These are phyloP conservation scores for Cladorrhinum sp. DNA, from an alignment of 2,329 filamentous ascomycete genomes.

Conservation along the genomic window DNA sequence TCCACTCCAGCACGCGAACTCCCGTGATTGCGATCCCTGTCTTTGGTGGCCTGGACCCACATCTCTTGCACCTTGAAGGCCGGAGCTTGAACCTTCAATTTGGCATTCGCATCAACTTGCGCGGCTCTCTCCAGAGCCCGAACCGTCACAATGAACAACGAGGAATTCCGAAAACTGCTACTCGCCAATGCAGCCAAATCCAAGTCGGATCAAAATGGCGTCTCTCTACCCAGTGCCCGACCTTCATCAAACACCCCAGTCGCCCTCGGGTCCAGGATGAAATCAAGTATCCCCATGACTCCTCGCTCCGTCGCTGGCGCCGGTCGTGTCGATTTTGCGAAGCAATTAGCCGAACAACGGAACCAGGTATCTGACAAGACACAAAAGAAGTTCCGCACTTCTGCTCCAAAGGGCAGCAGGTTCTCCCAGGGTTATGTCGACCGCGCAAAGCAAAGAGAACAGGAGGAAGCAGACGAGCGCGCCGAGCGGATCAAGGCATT, in stretches of 20 bases:
- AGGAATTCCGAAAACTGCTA: constrained; percentile 83
- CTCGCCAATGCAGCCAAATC: constrained; percentile 46
- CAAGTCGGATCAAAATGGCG: constrained; percentile 42
- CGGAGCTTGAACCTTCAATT: neutral
- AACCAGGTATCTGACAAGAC: constrained; percentile 50
- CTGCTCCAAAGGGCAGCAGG: constrained; percentile 78
- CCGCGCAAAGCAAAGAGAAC: constrained; percentile 64
- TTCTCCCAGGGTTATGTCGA: constrained; percentile 81
- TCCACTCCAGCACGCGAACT: constrained; percentile 6
- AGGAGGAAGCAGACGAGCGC: constrained; percentile 51
- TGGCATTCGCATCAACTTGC: neutral
- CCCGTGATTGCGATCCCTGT: constrained; percentile 13
- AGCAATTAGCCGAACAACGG: constrained; percentile 71
- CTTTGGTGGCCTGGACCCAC: neutral
- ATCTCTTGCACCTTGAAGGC: neutral
- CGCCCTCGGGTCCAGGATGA: constrained; percentile 72
- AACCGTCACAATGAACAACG: constrained; percentile 74
- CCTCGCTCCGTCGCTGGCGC: constrained; percentile 62
- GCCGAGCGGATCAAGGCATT: constrained; percentile 70
- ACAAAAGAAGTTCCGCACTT: constrained; percentile 72
- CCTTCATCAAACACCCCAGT: constrained; percentile 35
- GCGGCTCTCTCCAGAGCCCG: neutral
- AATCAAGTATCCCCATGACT: constrained; percentile 88
- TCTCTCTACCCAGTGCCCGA: constrained; percentile 33
- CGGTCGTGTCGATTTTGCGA: constrained; percentile 68